These are phyloP conservation scores for Typha latifolia DNA, from an alignment of 176 grass and related monocot genomes.

Conservation along the genomic window DNA sequence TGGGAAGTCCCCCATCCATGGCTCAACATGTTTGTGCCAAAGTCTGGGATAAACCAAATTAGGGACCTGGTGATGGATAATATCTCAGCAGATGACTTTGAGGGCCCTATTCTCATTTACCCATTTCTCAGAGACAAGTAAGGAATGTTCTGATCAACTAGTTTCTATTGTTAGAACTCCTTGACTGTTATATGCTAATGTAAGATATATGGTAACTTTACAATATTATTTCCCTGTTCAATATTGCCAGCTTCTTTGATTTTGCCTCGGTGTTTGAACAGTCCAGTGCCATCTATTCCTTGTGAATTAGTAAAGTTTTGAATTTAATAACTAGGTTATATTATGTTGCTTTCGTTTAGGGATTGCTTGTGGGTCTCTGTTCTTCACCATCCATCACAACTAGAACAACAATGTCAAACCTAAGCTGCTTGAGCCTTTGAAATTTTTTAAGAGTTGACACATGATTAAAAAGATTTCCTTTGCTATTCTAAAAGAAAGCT, in stretches of 20 bases:
- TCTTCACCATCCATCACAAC: background rate
- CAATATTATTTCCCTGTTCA: too few species aligned
- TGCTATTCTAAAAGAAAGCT: background rate
- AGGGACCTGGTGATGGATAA: slow-evolving; percentile 59
- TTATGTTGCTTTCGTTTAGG: too few species aligned
- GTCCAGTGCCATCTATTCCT: too few species aligned
- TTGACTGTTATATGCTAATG: too few species aligned
- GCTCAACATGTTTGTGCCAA: slow-evolving; percentile 99
- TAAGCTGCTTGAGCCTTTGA: slow-evolving; percentile 17
- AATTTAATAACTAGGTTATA: too few species aligned
- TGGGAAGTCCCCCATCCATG: slow-evolving; percentile 97
- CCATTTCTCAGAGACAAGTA: slow-evolving; percentile 87
- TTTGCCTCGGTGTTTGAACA: too few species aligned
- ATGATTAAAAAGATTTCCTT: background rate
- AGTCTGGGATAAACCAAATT: slow-evolving; percentile 54
- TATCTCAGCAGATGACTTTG: slow-evolving; percentile 55
- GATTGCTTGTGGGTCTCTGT: background rate
- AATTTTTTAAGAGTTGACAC: slow-evolving; percentile 15
- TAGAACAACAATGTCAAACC: slow-evolving; percentile 8
- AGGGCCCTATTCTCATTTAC: slow-evolving; percentile 90
- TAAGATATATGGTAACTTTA: too few species aligned
- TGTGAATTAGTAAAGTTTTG: too few species aligned
- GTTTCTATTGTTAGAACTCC: too few species aligned
- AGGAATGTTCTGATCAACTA: slow-evolving; percentile 19
- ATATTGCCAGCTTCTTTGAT: too few species aligned